Evolutionary conservation across 2,329 filamentous ascomycete genomes (phyloP).

Genomic region (Waltergamsia citrina): DNA sequence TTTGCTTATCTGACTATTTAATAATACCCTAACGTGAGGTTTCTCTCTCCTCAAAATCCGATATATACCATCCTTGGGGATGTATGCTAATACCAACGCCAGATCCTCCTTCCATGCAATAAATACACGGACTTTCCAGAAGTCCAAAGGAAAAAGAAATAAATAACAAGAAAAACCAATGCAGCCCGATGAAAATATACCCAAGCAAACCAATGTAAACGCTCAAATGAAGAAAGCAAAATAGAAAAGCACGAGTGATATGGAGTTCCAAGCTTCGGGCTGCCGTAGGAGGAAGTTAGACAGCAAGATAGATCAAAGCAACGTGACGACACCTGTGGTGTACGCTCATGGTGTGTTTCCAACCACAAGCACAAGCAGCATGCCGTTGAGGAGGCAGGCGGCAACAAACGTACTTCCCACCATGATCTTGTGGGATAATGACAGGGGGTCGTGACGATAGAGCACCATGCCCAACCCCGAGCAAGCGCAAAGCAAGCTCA

Average conservation of each 20-base stretch:
- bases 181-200: too few species aligned
- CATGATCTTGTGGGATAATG: slow-evolving; percentile 30
- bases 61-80: too few species aligned
- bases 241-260: not conserved
- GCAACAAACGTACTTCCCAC: slow-evolving; percentile 25
- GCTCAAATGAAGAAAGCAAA: too few species aligned
- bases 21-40: too few species aligned
- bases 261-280: not conserved
- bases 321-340: not conserved
- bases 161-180: too few species aligned
- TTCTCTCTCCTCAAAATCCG: too few species aligned
- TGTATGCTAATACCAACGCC: too few species aligned
- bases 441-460: slow-evolving; percentile 35
- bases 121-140: too few species aligned
- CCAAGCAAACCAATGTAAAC: too few species aligned
- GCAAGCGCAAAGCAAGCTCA: slow-evolving; percentile 55
- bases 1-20: too few species aligned
- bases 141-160: too few species aligned
- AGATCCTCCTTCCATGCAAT: too few species aligned
- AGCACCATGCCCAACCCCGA: slow-evolving; percentile 50
- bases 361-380: slow-evolving; percentile 31
- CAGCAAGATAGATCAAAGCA: not conserved
- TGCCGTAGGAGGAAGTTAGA: not conserved
- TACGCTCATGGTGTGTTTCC: slow-evolving; percentile 22
- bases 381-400: slow-evolving; percentile 31